Evolutionary conservation across 2,329 filamentous ascomycete genomes (phyloP).

Genomic region (Penicillium sp.): DNA sequence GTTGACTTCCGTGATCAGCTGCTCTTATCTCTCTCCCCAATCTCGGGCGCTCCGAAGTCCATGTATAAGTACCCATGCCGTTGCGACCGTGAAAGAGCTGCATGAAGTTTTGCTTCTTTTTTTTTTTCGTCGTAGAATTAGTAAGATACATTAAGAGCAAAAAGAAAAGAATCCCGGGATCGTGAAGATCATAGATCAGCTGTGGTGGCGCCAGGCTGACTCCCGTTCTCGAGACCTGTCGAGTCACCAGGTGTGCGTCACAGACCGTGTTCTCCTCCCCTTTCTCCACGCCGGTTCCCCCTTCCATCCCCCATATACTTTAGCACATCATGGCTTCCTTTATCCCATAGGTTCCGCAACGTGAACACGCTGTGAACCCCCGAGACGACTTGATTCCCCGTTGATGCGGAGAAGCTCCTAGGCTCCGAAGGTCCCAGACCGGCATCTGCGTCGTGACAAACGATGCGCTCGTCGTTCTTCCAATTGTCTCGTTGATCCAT

Average conservation of each 20-base stretch:
- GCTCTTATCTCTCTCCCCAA: constrained; percentile 5
- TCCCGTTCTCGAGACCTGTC: constrained; percentile 24
- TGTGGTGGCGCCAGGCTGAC: constrained; percentile 27
- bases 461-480: constrained; percentile 24
- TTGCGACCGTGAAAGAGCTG: neutral
- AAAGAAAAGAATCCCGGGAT: too few species aligned
- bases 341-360: constrained; percentile 26
- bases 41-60: neutral
- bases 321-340: constrained; percentile 20
- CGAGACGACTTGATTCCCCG: constrained; percentile 24
- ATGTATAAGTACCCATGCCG: neutral
- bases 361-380: constrained; percentile 29
- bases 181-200: constrained; percentile 6
- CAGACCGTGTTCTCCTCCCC: constrained; percentile 26
- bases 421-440: constrained; percentile 27
- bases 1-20: constrained; percentile 4
- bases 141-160: neutral
- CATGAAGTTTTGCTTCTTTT: neutral
- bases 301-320: constrained; percentile 1
- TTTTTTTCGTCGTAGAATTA: neutral
- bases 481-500: constrained; percentile 11
- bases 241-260: constrained; percentile 47
- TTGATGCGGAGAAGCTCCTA: constrained; percentile 43
- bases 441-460: constrained; percentile 22
- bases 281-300: constrained; percentile 13